Percentiles rank a stretch among this genome's conserved stretches.
phyloP scores from a whole-genome alignment of 768 basidiomycete genomes.

The Clavulina sp. region DNA sequence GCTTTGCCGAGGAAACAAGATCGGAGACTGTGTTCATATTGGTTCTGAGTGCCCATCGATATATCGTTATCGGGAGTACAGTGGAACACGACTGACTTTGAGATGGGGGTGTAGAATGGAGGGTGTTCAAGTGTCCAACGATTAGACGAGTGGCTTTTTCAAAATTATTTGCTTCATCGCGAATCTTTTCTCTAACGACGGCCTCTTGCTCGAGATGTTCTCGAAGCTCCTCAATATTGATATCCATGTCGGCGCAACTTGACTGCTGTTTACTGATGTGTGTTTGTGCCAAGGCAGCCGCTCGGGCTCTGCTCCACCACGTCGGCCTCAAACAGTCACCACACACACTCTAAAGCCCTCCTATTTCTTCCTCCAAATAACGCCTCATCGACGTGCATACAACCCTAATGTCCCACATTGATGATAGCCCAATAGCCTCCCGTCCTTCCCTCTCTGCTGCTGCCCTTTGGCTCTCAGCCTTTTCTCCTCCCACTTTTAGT shows the following conservation, averaged over 20 bases:
- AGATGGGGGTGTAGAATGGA: conserved; percentile 9
- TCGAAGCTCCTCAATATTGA: background rate
- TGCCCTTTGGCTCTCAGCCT: background rate
- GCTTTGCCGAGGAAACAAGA: conserved; percentile 4
- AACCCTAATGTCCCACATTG: too few species aligned
- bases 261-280: too few species aligned
- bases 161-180: conserved; percentile 6
- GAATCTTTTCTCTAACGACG: conserved; percentile 1
- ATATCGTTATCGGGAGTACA: background rate
- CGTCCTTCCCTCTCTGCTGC: background rate
- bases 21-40: conserved; percentile 4
- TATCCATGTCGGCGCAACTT: too few species aligned
- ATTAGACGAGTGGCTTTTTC: conserved; percentile 10
- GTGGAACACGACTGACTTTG: conserved; percentile 4
- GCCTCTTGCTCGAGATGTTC: background rate
- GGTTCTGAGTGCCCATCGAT: background rate
- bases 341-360: too few species aligned
- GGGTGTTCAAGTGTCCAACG: conserved; percentile 9
- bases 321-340: too few species aligned
- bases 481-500: background rate
- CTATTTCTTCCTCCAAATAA: too few species aligned
- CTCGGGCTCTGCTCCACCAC: too few species aligned
- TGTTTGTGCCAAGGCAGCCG: too few species aligned
- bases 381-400: too few species aligned
- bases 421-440: too few species aligned